Percentiles rank a stretch among this genome's conserved stretches.
Conservation (phyloP, 2,329 filamentous ascomycete species). For the Simplicillium aogashimaense region DNA sequence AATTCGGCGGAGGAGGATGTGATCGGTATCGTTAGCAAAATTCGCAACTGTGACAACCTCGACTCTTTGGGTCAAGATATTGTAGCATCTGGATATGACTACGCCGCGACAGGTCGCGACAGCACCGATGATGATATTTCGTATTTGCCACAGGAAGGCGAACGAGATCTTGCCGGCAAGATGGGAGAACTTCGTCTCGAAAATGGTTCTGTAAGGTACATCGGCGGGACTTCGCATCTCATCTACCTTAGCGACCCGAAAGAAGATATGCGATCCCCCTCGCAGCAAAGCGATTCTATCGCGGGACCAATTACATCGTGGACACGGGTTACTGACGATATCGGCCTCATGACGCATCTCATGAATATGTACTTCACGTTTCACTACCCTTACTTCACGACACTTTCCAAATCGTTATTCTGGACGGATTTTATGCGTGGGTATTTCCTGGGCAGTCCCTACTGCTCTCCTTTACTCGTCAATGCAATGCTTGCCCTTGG, state of each 20-base stretch:
- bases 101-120: slow-evolving; percentile 15
- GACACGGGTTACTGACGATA: slow-evolving; percentile 77
- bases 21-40: slow-evolving; percentile 68
- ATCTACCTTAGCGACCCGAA: slow-evolving; percentile 55
- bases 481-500: slow-evolving; percentile 90
- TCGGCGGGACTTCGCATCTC: slow-evolving; percentile 88
- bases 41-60: slow-evolving; percentile 71
- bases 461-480: slow-evolving; percentile 83
- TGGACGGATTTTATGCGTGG: slow-evolving; percentile 76
- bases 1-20: slow-evolving; percentile 87
- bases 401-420: slow-evolving; percentile 76
- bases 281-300: slow-evolving; percentile 47
- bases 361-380: slow-evolving; percentile 98
- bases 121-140: slow-evolving; percentile 28
- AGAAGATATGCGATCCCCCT: slow-evolving; percentile 31
- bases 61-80: slow-evolving; percentile 46
- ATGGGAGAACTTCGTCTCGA: slow-evolving; percentile 87
- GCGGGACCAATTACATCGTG: slow-evolving; percentile 61
- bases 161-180: slow-evolving; percentile 78
- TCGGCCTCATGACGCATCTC: slow-evolving; percentile 71
- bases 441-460: slow-evolving; percentile 53
- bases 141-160: slow-evolving; percentile 40
- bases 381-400: slow-evolving; percentile 96
- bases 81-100: slow-evolving; percentile 18
- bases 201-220: slow-evolving; percentile 80